Conservation (phyloP, 2,329 filamentous ascomycete species). For the Neonectria punicea region DNA sequence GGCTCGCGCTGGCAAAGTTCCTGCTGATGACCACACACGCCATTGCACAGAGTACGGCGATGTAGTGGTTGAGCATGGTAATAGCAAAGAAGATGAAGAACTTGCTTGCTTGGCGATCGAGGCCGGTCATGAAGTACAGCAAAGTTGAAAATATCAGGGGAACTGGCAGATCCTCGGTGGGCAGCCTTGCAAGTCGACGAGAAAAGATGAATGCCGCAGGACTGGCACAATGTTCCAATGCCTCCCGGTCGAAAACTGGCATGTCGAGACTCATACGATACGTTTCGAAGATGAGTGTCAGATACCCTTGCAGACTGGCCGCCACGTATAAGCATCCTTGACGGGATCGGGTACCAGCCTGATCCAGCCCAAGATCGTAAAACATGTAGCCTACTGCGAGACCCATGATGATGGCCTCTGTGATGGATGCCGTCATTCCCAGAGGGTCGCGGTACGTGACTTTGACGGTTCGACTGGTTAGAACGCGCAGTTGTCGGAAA, state of each 20-base stretch:
- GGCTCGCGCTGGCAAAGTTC: constrained; percentile 73
- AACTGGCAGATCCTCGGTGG: constrained; percentile 77
- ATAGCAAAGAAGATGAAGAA: constrained; percentile 78
- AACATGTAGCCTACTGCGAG: constrained; percentile 79
- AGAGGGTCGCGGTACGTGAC: constrained; percentile 79
- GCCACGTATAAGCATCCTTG: constrained; percentile 77
- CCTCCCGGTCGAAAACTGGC: constrained; percentile 78
- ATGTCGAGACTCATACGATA: constrained; percentile 79
- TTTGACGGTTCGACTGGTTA: constrained; percentile 74
- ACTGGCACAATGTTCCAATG: constrained; percentile 76
- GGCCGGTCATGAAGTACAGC: constrained; percentile 81
- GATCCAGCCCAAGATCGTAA: constrained; percentile 69
- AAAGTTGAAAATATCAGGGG: constrained; percentile 75
- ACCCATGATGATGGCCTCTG: constrained; percentile 75
- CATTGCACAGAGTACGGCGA: constrained; percentile 76
- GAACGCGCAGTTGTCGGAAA: constrained; percentile 69
- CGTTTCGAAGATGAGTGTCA: constrained; percentile 78
- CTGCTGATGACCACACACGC: constrained; percentile 71
- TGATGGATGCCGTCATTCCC: constrained; percentile 75
- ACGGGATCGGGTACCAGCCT: constrained; percentile 77
- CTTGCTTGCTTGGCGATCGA: constrained; percentile 67
- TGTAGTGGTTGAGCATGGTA: constrained; percentile 75
- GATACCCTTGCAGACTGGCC: constrained; percentile 76
- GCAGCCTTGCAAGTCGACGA: constrained; percentile 72
- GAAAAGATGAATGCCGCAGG: constrained; percentile 76